A percentile compares a stretch with the other conserved stretches of the same genome.
Conservation (phyloP, 164 flowering plant species). For the Akebia trifoliata region DNA sequence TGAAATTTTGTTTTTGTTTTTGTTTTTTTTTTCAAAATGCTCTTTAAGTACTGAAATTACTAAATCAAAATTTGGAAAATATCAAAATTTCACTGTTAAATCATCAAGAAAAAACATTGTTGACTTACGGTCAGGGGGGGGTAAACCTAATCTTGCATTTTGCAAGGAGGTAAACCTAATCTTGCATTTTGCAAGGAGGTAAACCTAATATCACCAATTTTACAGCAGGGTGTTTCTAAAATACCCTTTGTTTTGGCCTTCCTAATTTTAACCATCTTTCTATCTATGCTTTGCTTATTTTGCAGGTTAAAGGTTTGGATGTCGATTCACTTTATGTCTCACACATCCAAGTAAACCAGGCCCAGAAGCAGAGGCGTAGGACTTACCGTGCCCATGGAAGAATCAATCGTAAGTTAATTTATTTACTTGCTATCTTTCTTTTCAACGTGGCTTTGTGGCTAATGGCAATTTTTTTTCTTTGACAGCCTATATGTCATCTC, state of each 20-base stretch:
- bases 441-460: neutral
- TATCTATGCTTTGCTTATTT: neutral
- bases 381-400: slow-evolving; percentile 94
- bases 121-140: too few species aligned
- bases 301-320: slow-evolving; percentile 81
- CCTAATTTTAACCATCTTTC: neutral
- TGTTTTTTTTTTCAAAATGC: too few species aligned
- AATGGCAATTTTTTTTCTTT: neutral
- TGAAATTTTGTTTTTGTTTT: neutral
- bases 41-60: too few species aligned
- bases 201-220: too few species aligned
- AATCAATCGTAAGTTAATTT: slow-evolving; percentile 53
- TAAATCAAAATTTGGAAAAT: too few species aligned
- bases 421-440: neutral
- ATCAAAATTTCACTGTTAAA: too few species aligned
- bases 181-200: too few species aligned
- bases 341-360: slow-evolving; percentile 87
- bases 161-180: too few species aligned
- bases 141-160: too few species aligned
- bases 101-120: too few species aligned
- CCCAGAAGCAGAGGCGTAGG: slow-evolving; percentile 80
- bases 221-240: too few species aligned
- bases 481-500: slow-evolving; percentile 83
- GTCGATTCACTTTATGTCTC: slow-evolving; percentile 67
- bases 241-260: too few species aligned